Percentiles rank a stretch among this genome's conserved stretches.
Conservation (phyloP, 202 grass and related monocot species). For the Brachypodium distachyon region DNA sequence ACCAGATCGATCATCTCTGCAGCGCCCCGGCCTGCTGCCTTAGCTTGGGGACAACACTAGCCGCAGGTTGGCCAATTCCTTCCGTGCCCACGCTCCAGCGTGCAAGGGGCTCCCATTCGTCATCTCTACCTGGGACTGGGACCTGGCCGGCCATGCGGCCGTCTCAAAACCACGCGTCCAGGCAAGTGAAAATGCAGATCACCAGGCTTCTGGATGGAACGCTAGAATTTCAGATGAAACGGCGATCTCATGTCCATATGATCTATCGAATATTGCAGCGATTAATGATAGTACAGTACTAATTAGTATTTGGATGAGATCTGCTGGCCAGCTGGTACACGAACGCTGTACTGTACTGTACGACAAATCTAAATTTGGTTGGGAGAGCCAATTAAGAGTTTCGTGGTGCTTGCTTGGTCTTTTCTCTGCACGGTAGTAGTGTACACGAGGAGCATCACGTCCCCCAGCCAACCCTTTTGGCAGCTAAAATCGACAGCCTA, state of each 20-base stretch:
- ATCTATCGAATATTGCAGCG: too few species aligned
- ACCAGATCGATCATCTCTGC: not conserved
- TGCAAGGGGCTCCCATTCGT: too few species aligned
- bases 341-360: not conserved
- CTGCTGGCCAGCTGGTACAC: not conserved
- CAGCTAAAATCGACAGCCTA: slow-evolving; percentile 10
- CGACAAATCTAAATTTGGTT: not conserved
- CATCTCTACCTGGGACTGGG: not conserved
- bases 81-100: not conserved
- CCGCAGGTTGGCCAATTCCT: not conserved
- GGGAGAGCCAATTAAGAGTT: not conserved
- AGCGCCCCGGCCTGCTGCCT: not conserved
- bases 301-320: too few species aligned
- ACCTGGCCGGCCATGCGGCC: too few species aligned
- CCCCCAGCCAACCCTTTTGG: not conserved
- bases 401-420: slow-evolving; percentile 16
- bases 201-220: not conserved
- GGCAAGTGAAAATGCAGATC: not conserved
- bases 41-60: slow-evolving; percentile 24
- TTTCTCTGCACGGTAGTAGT: not conserved
- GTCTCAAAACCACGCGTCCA: too few species aligned
- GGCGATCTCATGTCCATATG: too few species aligned
- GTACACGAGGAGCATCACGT: not conserved
- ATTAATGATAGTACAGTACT: too few species aligned
- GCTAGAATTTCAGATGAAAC: too few species aligned